Conservation (phyloP, 352 stramenopile genomes). For the Globisporangium cederbergense region DNA sequence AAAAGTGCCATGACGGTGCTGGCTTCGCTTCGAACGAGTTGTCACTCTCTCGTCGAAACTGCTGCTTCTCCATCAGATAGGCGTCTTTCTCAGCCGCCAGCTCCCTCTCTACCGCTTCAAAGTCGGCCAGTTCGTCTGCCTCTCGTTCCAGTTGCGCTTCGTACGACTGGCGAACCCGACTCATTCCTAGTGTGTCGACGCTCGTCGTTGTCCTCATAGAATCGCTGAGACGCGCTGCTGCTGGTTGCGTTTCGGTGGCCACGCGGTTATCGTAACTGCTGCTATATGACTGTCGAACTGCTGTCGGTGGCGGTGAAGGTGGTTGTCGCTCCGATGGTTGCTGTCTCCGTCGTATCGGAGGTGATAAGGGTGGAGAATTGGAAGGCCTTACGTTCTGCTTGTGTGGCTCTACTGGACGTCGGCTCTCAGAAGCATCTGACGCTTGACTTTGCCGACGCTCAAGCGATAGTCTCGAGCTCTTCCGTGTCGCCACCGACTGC, state of each 20-base stretch:
- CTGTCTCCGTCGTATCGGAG: not conserved
- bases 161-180: slow-evolving; percentile 45
- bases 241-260: not conserved
- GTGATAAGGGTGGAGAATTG: not conserved
- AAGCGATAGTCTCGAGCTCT: slow-evolving; percentile 18
- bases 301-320: not conserved
- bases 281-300: not conserved
- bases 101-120: slow-evolving; percentile 72
- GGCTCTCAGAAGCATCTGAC: not conserved
- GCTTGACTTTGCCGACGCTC: slow-evolving; percentile 7
- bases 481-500: slow-evolving; percentile 17
- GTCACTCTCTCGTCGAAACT: slow-evolving; percentile 5
- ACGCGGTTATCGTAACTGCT: not conserved
- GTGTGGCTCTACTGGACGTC: not conserved
- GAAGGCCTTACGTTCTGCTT: not conserved
- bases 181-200: slow-evolving; percentile 62
- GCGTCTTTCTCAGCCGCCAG: slow-evolving; percentile 54
- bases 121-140: slow-evolving; percentile 72
- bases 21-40: not conserved
- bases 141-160: slow-evolving; percentile 54
- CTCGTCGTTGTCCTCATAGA: slow-evolving; percentile 28
- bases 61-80: slow-evolving; percentile 44
- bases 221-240: slow-evolving; percentile 13
- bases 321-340: not conserved
- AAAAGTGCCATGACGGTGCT: slow-evolving; percentile 3